Evolutionary conservation across 306 rosid species (phyloP), one percentile per base, ranked within the genome.

Genomic region (Fragaria vesca): DNA sequence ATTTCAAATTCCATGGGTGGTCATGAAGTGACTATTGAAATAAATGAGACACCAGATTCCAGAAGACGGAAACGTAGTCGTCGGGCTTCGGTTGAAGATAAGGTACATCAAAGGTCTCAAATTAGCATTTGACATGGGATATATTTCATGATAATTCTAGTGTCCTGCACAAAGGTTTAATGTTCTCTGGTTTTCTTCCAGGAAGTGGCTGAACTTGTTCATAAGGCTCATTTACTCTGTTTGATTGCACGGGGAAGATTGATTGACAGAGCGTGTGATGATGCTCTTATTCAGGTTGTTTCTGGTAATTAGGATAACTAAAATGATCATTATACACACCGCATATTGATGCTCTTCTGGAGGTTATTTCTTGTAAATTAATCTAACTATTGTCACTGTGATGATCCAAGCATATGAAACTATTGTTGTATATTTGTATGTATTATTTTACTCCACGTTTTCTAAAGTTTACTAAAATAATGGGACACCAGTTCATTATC

Each of bases 241-340:
- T 85, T 92, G 84, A 94, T 94, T 69, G 96, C 91, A 76, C 97
- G 97, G 60, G 98, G 98, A 81, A 95, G 97, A 86, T 75, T 89
- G 78, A 83, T 92, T 69, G 97, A 92, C 84, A 76, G 67, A 57
- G 95, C 92, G 82, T 94, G 98, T 77, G 91, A 92, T 61, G 93
- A 94, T 81, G 87, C 91, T 81, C 91, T 94, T 66, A 89, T 87
- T 74, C 97, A 94, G 96, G 98, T 94, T 60, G 58, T 73, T 80
- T 81, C 36, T 77, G 65, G 45, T 61, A 45, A 47, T 18, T 70
- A 72, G 40, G 72, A 73, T 20, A 62, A 68, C 63, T 76, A 67
- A 63, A 43, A 69, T 74, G 36, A 57, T 60, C 58, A 24, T 48
- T 48, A 30, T 75, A 21, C 0, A 30, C 34, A 58, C 34, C 6